phyloP scores from a whole-genome alignment of 108 stramenopile genomes.

The Fragilaria radians region DNA sequence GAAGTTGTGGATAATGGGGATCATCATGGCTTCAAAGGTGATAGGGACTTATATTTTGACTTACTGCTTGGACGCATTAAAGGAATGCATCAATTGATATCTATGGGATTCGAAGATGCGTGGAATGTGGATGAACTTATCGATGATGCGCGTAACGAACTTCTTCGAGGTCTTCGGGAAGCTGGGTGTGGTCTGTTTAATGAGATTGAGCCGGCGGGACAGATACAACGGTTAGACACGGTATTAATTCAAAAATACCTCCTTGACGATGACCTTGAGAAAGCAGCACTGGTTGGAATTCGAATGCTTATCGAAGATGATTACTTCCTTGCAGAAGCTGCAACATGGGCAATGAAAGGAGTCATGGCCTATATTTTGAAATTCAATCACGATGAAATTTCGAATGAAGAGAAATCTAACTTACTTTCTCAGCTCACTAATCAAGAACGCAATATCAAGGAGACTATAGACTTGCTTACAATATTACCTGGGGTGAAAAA shows the following conservation, averaged over 20 bases:
- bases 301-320: slow-evolving; percentile 64
- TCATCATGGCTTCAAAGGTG: too few relatives aligned
- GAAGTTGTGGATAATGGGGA: slow-evolving; percentile 39
- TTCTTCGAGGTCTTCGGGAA: slow-evolving; percentile 31
- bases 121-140: slow-evolving; percentile 40
- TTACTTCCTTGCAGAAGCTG: slow-evolving; percentile 31
- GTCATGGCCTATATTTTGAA: too few relatives aligned
- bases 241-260: slow-evolving; percentile 28
- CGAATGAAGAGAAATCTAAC: too few relatives aligned
- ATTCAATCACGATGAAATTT: too few relatives aligned
- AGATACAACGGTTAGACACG: slow-evolving; percentile 47
- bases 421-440: too few relatives aligned
- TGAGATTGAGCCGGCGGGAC: slow-evolving; percentile 26
- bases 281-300: slow-evolving; percentile 39
- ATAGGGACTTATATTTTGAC: slow-evolving; percentile 32
- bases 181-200: slow-evolving; percentile 30
- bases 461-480: too few relatives aligned
- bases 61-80: slow-evolving; percentile 34
- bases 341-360: too few relatives aligned
- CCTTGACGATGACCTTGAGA: slow-evolving; percentile 12
- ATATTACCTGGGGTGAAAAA: too few relatives aligned
- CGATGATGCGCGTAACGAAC: slow-evolving; percentile 29
- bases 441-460: too few relatives aligned
- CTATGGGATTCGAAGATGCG: slow-evolving; percentile 27
- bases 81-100: slow-evolving; percentile 33